These are phyloP conservation scores for Arabidopsis suecica DNA, from an alignment of 345 rosid species.

Conservation along the genomic window DNA sequence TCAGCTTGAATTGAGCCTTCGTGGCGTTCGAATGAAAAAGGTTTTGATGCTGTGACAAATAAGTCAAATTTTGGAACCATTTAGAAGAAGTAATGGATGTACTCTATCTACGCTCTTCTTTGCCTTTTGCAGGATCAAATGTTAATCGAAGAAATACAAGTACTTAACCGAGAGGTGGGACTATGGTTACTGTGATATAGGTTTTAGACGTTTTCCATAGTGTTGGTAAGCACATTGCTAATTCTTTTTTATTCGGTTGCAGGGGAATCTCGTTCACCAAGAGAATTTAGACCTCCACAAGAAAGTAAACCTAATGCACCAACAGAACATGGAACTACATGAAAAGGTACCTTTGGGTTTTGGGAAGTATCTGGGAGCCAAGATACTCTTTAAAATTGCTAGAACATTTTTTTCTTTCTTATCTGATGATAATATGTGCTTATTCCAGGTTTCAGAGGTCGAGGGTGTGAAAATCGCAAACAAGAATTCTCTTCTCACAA, in stretches of 20 bases:
- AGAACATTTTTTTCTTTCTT: slow-evolving; percentile 7
- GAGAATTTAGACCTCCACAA: slow-evolving; percentile 61
- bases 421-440: slow-evolving; percentile 30
- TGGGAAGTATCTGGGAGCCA: background rate
- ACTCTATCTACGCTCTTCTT: slow-evolving; percentile 5
- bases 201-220: background rate
- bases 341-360: slow-evolving; percentile 55
- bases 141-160: slow-evolving; percentile 61
- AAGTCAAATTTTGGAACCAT: background rate
- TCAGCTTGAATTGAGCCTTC: slow-evolving; percentile 72
- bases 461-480: slow-evolving; percentile 57
- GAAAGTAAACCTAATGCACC: slow-evolving; percentile 52
- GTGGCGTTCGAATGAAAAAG: slow-evolving; percentile 68
- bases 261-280: slow-evolving; percentile 64
- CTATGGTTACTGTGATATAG: background rate
- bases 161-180: slow-evolving; percentile 61
- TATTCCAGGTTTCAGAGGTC: slow-evolving; percentile 64
- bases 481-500: slow-evolving; percentile 49
- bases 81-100: background rate
- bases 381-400: slow-evolving; percentile 26
- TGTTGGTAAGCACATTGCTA: slow-evolving; percentile 4
- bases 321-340: slow-evolving; percentile 60
- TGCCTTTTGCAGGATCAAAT: slow-evolving; percentile 60
- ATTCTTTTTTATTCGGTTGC: slow-evolving; percentile 28
- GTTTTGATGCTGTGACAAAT: slow-evolving; percentile 36